A percentile compares a stretch with the other conserved stretches of the same genome.
Conservation (phyloP, 2,329 filamentous ascomycete genomes). For the Coniochaeta sp. region DNA sequence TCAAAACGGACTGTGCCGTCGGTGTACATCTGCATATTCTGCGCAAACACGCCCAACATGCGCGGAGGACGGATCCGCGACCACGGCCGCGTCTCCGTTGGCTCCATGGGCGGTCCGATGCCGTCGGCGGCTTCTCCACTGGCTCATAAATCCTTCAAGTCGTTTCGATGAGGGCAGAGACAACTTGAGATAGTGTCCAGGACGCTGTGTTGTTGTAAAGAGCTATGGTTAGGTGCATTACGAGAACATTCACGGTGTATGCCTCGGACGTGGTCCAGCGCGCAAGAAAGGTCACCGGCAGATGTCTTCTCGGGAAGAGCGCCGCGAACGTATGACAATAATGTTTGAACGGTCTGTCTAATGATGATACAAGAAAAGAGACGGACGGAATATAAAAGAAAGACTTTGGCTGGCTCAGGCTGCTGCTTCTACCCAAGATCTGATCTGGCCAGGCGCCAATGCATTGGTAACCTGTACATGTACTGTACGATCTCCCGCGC, state of each 20-base stretch:
- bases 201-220: no score
- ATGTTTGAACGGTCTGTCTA: constrained; percentile 9
- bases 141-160: constrained; percentile 36
- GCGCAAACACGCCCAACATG: constrained; percentile 51
- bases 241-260: background rate
- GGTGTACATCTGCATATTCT: constrained; percentile 59
- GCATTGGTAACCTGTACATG: constrained; percentile 1
- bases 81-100: constrained; percentile 24
- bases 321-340: background rate
- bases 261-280: background rate
- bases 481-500: background rate
- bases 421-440: background rate
- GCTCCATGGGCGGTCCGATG: constrained; percentile 12
- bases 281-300: background rate
- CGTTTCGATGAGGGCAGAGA: constrained; percentile 28
- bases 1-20: constrained; percentile 47
- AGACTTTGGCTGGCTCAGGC: background rate
- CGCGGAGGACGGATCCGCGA: constrained; percentile 41
- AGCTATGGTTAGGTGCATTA: no score
- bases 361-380: constrained; percentile 2
- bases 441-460: constrained; percentile 3
- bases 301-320: constrained; percentile 2
- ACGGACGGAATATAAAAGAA: constrained; percentile 8
- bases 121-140: constrained; percentile 28
- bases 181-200: no score